Evolutionary conservation across 2,329 filamentous ascomycete genomes (phyloP), one percentile per base, ranked within the genome.

Genomic region (Aspergillus persii): DNA sequence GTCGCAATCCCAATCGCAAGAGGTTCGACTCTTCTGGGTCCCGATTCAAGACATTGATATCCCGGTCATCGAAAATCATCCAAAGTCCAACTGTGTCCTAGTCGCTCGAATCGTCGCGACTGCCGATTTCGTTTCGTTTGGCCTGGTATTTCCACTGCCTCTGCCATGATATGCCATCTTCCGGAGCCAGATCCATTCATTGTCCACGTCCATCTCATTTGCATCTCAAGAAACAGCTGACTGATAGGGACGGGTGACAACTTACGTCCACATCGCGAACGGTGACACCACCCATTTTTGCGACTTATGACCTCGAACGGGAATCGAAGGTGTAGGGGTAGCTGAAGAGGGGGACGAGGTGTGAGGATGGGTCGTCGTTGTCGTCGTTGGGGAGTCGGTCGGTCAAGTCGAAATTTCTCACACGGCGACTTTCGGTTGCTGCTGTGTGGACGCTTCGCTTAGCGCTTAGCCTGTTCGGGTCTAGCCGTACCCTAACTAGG

Each of bases 191-290:
- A 54, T 57, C 33, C 55, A 23, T 33, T 30, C 55, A 30, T 33
- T 30, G 31, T 27, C 39, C 50, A 57, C 39, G 33, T 53, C 55
- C 50, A 58, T 50, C 15, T 41, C 36, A n/a, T 2, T 41, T 41
- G 36, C 39, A 41, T 29, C 53, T 47, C 26, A 57, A 62, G 61
- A 60, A 68, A 60, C 63, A 58, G 54, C 53, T 58, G 55, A 54
- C 56, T 61, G 55, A 57, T 61, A 47, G 54, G 49, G 48, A 53
- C 53, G 50, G 66, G 70, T 60, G 53, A 55, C 53, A 63, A 79
- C 80, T 75, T 80, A 84, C 83, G 76, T 85, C 83, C 77, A 88
- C 85, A 82, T 87, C 85, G 77, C 84, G 84, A 80, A 88, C 86
- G 74, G 80, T 83, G 77, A 88, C 85, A 79, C 86, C 85, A 79